Evolutionary conservation across 2,329 filamentous ascomycete genomes (phyloP).

Genomic region (Penicillium italicum): DNA sequence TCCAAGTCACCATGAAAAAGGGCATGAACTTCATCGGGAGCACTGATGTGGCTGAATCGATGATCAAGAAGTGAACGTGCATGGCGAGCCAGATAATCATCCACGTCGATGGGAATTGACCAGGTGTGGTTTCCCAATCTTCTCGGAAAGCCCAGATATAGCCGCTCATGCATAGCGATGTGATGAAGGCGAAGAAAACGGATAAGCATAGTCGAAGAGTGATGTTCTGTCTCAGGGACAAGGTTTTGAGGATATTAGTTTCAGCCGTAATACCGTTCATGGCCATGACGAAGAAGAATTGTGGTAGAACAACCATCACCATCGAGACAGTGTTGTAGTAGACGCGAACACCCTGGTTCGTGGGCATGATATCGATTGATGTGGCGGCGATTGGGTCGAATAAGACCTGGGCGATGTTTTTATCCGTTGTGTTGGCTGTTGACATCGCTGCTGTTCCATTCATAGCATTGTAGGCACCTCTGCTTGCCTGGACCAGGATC

Average conservation of each 20-base stretch:
- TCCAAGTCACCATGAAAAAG: constrained; percentile 44
- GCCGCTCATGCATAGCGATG: constrained; percentile 39
- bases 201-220: constrained; percentile 34
- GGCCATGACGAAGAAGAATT: constrained; percentile 48
- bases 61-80: constrained; percentile 41
- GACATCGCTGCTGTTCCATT: constrained; percentile 29
- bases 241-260: constrained; percentile 33
- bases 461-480: constrained; percentile 32
- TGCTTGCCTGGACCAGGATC: constrained; percentile 28
- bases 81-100: constrained; percentile 43
- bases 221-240: constrained; percentile 28
- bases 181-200: constrained; percentile 36
- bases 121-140: constrained; percentile 38
- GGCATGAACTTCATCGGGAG: constrained; percentile 40
- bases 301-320: constrained; percentile 43
- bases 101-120: constrained; percentile 44
- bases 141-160: constrained; percentile 44
- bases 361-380: constrained; percentile 39
- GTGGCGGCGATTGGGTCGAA: constrained; percentile 35
- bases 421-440: constrained; percentile 21
- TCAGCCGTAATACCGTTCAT: constrained; percentile 41
- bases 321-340: constrained; percentile 46
- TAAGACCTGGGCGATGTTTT: constrained; percentile 30
- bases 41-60: constrained; percentile 43
- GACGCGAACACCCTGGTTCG: constrained; percentile 38